Evolutionary conservation across 106 monocot species (phyloP).

Genomic region (Gastrodia elata): DNA sequence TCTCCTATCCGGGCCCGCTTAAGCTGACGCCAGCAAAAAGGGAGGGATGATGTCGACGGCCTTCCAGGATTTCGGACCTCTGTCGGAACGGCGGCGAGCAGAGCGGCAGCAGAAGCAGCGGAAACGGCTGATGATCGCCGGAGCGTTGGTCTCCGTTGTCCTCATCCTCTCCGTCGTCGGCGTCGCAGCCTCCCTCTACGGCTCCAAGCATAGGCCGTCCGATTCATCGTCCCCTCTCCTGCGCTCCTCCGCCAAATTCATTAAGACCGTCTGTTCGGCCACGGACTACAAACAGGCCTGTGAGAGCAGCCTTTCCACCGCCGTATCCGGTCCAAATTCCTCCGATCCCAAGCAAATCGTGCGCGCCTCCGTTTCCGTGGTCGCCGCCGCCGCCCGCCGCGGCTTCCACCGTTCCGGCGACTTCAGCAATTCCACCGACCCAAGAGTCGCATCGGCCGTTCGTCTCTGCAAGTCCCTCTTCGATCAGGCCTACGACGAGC

Average conservation of each 20-base stretch:
- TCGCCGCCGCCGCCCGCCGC: constrained; percentile 21
- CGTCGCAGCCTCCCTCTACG: constrained; percentile 16
- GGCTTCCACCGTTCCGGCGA: constrained; percentile 29
- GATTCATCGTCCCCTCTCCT: not conserved
- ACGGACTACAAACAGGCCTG: constrained; percentile 28
- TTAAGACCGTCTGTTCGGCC: constrained; percentile 21
- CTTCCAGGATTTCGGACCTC: constrained; percentile 56
- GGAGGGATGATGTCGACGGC: no score
- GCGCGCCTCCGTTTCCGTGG: constrained; percentile 37
- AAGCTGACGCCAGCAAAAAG: no score
- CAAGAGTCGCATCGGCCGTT: constrained; percentile 37
- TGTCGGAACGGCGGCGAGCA: constrained; percentile 54
- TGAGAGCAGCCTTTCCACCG: constrained; percentile 24
- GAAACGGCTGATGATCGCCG: constrained; percentile 32
- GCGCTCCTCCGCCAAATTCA: constrained; percentile 13
- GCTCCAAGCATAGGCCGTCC: constrained; percentile 3
- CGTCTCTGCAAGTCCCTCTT: constrained; percentile 49
- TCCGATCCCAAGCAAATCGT: constrained; percentile 47
- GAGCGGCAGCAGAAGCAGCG: constrained; percentile 26
- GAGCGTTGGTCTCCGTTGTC: constrained; percentile 22
- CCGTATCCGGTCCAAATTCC: constrained; percentile 4
- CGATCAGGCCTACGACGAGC: constrained; percentile 34
- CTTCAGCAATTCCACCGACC: constrained; percentile 30
- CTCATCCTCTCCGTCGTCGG: constrained; percentile 26
- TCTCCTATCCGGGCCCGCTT: no score